Conservation (phyloP, 306 rosid genomes). For the Inga oerstediana region DNA sequence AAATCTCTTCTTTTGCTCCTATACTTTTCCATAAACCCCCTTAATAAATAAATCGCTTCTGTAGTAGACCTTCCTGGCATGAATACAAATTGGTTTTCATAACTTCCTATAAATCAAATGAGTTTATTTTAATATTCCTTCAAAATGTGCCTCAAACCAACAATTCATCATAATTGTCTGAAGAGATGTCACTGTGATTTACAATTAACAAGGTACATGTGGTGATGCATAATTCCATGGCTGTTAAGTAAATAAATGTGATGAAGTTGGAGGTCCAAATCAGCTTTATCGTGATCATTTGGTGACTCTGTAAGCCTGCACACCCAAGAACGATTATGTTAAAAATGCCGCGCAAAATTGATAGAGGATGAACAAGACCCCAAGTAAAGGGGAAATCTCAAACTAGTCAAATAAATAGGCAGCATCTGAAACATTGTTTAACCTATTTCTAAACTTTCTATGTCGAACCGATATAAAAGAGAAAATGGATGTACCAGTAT, state of each 20-base stretch:
- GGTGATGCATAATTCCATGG: not conserved
- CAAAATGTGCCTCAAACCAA: not conserved
- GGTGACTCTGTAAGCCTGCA: slow-evolving; percentile 50
- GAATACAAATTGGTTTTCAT: no score
- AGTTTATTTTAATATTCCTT: not conserved
- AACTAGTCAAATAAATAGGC: not conserved
- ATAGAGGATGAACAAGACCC: not conserved
- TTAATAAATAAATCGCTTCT: no score
- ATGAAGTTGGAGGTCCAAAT: slow-evolving; percentile 14
- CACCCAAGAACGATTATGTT: slow-evolving; percentile 16
- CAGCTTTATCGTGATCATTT: slow-evolving; percentile 20
- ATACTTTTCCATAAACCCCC: no score
- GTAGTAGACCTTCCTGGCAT: no score
- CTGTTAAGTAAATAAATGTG: slow-evolving; percentile 8
- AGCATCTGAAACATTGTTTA: not conserved
- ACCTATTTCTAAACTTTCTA: not conserved
- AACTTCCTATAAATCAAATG: not conserved
- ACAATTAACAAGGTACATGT: not conserved
- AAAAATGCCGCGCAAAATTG: not conserved
- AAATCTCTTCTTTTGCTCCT: no score
- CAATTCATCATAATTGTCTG: not conserved
- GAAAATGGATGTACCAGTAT: not conserved
- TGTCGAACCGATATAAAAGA: not conserved
- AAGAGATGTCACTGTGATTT: not conserved
- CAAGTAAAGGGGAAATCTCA: not conserved